Evolutionary conservation across 139 green algal species (phyloP).

Genomic region (Haematococcus lacustris): DNA sequence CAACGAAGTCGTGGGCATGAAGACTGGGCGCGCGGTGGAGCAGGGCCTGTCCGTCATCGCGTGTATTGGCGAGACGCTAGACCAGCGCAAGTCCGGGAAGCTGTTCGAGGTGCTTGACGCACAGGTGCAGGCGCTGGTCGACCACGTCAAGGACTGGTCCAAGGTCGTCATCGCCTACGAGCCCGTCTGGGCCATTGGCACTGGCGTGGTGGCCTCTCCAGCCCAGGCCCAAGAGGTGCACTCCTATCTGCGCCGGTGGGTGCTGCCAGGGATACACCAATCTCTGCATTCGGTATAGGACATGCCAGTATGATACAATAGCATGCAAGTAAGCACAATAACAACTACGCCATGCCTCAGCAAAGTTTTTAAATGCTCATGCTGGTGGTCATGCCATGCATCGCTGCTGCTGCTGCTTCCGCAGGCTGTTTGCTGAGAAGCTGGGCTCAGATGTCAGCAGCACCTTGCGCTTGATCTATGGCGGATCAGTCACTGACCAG

Average conservation of each 20-base stretch:
- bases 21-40: slow-evolving; percentile 80
- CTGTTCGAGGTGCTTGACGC: slow-evolving; percentile 61
- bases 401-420: not conserved
- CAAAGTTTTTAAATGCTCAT: no score
- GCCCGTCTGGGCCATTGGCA: slow-evolving; percentile 94
- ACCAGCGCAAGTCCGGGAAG: slow-evolving; percentile 78
- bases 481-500: slow-evolving; percentile 77
- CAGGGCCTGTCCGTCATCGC: slow-evolving; percentile 86
- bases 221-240: slow-evolving; percentile 87
- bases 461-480: slow-evolving; percentile 78
- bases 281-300: no score
- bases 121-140: slow-evolving; percentile 66
- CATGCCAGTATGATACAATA: no score
- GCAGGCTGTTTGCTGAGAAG: slow-evolving; percentile 60
- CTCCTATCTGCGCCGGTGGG: slow-evolving; percentile 70
- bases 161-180: slow-evolving; percentile 96
- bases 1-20: slow-evolving; percentile 84
- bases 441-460: slow-evolving; percentile 52
- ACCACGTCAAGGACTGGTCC: slow-evolving; percentile 69
- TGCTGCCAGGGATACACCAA: not conserved
- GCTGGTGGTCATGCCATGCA: no score
- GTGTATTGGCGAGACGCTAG: slow-evolving; percentile 96
- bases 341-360: no score
- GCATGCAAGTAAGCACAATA: no score
- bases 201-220: slow-evolving; percentile 78